Base-by-base conservation (phyloP, 148 eudicot species). In the Euryodendron excelsum region DNA sequence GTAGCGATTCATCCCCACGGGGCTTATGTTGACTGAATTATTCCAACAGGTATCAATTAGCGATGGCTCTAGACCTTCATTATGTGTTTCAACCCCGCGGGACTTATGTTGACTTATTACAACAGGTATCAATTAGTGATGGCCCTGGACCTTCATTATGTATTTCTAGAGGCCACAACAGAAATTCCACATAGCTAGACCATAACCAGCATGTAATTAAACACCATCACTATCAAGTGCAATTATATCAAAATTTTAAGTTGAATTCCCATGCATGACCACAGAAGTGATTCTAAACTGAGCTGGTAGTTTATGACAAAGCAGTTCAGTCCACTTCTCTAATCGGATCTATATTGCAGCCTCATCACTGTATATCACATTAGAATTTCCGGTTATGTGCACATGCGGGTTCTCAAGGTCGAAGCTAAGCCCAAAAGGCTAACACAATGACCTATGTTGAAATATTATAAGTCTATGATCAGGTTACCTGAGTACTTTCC, bases 151-250 rank as follows among this genome's bases (percentile, higher is more conserved):
- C 27, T 72, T 52, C 13, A 72, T 20, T 25, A 18, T 1, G 23
- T 5, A n/a, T n/a, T n/a, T n/a, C n/a, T n/a, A 9, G 63, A 55
- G 21, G 31, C 76, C 23, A 56, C 79, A 34, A 33, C 74, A 68
- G 18, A 34, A 41, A 41, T 15, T 45, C 31, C 0, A 17, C 14
- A 53, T 50, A 41, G 25, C 17, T 41, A 28, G 53, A 48, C 34
- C n/a, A 27, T 28, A 27, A 48, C 15, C 27, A 33, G 58, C 58
- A 50, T 56, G 41, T 21, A 41, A 34, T 31, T 15, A 39, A 70
- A 30, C 59, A 59, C 3, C 37, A 48, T 3, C 23, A 48, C 58
- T 56, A n/a, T 45, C 13, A 13, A 23, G 15, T n/a, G 45, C 0
- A 18, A 53, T 33, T 20, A 33, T 21, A 9, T 11, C 41, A 72